Percentiles rank a stretch among this genome's conserved stretches.
These are phyloP conservation scores for Neurospora cerealis DNA, from an alignment of 495 filamentous ascomycete species.

Conservation along the genomic window DNA sequence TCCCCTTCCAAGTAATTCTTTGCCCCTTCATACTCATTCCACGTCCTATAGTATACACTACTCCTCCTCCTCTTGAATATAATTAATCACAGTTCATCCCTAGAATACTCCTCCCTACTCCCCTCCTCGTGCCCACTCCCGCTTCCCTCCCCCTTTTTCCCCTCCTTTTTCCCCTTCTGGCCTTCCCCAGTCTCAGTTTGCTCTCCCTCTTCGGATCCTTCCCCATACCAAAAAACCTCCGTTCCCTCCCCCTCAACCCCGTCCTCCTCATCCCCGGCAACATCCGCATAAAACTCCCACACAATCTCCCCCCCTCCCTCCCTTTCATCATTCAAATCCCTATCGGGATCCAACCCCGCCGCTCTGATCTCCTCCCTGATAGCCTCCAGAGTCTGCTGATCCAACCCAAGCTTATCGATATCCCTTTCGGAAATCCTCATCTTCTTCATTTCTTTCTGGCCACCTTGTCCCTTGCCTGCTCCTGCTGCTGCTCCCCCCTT, in stretches of 20 bases:
- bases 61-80: background rate
- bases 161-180: background rate
- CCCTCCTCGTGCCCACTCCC: constrained; percentile 20
- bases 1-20: background rate
- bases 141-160: background rate
- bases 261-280: background rate
- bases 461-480: background rate
- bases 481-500: constrained; percentile 4
- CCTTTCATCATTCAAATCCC: background rate
- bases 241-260: background rate
- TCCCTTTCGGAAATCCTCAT: constrained; percentile 45
- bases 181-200: background rate
- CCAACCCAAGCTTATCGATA: constrained; percentile 59
- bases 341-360: constrained; percentile 24
- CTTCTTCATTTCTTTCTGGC: constrained; percentile 35
- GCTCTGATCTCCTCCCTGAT: constrained; percentile 49
- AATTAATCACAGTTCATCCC: constrained; percentile 27
- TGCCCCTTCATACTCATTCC: background rate
- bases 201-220: background rate
- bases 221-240: background rate
- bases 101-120: constrained; percentile 37
- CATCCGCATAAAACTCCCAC: background rate
- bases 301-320: background rate
- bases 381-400: constrained; percentile 54
- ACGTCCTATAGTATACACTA: background rate